These are phyloP conservation scores for Coemansia sp. DNA, from an alignment of 192 early-diverging fungal genomes.

Conservation along the genomic window DNA sequence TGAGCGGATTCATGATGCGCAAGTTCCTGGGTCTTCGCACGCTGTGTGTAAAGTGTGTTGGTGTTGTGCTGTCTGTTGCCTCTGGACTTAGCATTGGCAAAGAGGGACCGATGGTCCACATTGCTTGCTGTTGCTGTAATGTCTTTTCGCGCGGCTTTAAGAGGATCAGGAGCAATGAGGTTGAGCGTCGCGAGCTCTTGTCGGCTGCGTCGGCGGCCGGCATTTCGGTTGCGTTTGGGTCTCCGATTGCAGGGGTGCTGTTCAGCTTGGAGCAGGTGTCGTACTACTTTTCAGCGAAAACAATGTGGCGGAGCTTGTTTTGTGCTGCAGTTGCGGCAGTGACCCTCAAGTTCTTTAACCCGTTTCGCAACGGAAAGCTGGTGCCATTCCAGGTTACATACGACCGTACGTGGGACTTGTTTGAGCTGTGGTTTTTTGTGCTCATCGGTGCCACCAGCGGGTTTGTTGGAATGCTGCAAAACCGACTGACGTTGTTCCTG, in stretches of 20 bases:
- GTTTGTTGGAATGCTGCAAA: constrained; percentile 36
- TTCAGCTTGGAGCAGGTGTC: constrained; percentile 59
- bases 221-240: constrained; percentile 96
- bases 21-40: constrained; percentile 68
- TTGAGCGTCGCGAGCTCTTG: constrained; percentile 76
- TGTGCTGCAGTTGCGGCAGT: constrained; percentile 88
- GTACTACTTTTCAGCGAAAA: constrained; percentile 81
- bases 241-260: constrained; percentile 84
- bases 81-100: constrained; percentile 91
- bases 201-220: constrained; percentile 89
- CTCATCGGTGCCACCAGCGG: constrained; percentile 75
- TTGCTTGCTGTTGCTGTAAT: constrained; percentile 90
- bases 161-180: constrained; percentile 79
- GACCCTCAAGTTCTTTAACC: constrained; percentile 77
- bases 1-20: constrained; percentile 71
- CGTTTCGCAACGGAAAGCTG: constrained; percentile 78
- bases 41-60: constrained; percentile 79
- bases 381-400: constrained; percentile 86
- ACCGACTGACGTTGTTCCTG: constrained; percentile 29
- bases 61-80: constrained; percentile 81
- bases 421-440: constrained; percentile 86
- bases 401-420: constrained; percentile 84
- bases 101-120: constrained; percentile 94
- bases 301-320: constrained; percentile 92
- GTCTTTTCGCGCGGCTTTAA: constrained; percentile 72